phyloP scores from a whole-genome alignment of 805 yeast genomes.

The Metschnikowia shivogae region DNA sequence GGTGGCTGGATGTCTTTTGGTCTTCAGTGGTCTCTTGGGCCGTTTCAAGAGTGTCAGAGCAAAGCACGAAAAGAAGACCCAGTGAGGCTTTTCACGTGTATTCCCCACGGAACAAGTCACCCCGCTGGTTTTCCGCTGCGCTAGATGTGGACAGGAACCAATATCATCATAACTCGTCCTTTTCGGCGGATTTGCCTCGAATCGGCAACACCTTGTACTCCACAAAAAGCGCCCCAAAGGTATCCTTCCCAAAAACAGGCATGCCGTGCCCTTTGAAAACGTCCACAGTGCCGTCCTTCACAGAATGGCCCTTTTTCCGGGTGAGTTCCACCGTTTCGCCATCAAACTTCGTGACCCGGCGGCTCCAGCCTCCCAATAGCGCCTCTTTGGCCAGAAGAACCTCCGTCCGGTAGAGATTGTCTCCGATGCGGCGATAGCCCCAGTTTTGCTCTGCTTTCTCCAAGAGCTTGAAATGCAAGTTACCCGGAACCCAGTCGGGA shows the following conservation, averaged over 20 bases:
- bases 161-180: slow-evolving; percentile 16
- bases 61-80: neutral
- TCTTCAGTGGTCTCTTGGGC: slow-evolving; percentile 1
- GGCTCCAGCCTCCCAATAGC: slow-evolving; percentile 71
- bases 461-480: slow-evolving; percentile 55
- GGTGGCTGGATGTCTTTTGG: slow-evolving; percentile 9
- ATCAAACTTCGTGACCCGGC: slow-evolving; percentile 66
- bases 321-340: slow-evolving; percentile 40
- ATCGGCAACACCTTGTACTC: slow-evolving; percentile 17
- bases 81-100: neutral
- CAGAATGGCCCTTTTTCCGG: slow-evolving; percentile 49
- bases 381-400: slow-evolving; percentile 71
- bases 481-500: slow-evolving; percentile 83
- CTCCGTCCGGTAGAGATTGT: slow-evolving; percentile 76
- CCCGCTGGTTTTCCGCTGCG: too few relatives aligned
- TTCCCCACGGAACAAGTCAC: too few relatives aligned
- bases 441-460: slow-evolving; percentile 58
- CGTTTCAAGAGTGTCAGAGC: neutral
- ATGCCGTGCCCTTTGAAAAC: slow-evolving; percentile 73
- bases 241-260: slow-evolving; percentile 57
- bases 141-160: too few relatives aligned
- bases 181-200: slow-evolving; percentile 6
- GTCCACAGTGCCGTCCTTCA: slow-evolving; percentile 70
- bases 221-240: slow-evolving; percentile 24
- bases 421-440: slow-evolving; percentile 83